These are phyloP conservation scores for Trichosporon ovoides DNA, from an alignment of 1,284 basidiomycete species.

Conservation along the genomic window DNA sequence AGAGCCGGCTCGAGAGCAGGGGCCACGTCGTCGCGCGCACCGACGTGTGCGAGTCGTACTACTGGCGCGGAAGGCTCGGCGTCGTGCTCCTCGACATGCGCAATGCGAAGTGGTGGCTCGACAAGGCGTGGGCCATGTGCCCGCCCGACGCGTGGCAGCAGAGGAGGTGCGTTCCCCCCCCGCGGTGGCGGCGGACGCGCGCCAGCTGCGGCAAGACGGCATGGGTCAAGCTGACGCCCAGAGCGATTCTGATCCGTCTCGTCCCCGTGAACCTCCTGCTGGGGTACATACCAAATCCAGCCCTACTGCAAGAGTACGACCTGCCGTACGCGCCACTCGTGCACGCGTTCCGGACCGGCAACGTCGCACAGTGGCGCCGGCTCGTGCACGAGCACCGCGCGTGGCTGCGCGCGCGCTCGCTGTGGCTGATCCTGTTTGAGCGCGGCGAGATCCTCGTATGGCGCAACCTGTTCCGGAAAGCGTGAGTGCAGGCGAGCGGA, in stretches of 20 bases:
- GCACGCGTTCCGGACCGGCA: slow-evolving; percentile 42
- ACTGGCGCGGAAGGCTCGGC: slow-evolving; percentile 41
- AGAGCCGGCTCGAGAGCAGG: slow-evolving; percentile 28
- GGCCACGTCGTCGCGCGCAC: slow-evolving; percentile 19
- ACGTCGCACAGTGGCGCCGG: slow-evolving; percentile 39
- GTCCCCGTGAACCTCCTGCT: slow-evolving; percentile 47
- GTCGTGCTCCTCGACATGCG: slow-evolving; percentile 39
- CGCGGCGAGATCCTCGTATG: slow-evolving; percentile 50
- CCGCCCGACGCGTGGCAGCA: slow-evolving; percentile 33
- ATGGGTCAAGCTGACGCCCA: slow-evolving; percentile 20
- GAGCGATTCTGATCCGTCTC: slow-evolving; percentile 49
- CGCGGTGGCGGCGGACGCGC: too few species aligned
- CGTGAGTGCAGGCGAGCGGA: slow-evolving; percentile 30
- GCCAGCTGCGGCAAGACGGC: too few species aligned
- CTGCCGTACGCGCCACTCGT: slow-evolving; percentile 45
- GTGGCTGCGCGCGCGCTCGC: slow-evolving; percentile 43
- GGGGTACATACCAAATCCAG: slow-evolving; percentile 37
- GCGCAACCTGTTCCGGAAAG: slow-evolving; percentile 47
- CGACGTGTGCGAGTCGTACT: slow-evolving; percentile 39
- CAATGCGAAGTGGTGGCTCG: slow-evolving; percentile 32
- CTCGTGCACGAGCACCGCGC: slow-evolving; percentile 38
- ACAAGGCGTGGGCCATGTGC: slow-evolving; percentile 34
- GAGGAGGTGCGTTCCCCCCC: slow-evolving; percentile 23
- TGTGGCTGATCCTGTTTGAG: slow-evolving; percentile 49
- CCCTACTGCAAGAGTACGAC: slow-evolving; percentile 38